Evolutionary conservation across 768 basidiomycete genomes (phyloP), one percentile per base, ranked within the genome.

Genomic region (Gloeostereum incarnatum): DNA sequence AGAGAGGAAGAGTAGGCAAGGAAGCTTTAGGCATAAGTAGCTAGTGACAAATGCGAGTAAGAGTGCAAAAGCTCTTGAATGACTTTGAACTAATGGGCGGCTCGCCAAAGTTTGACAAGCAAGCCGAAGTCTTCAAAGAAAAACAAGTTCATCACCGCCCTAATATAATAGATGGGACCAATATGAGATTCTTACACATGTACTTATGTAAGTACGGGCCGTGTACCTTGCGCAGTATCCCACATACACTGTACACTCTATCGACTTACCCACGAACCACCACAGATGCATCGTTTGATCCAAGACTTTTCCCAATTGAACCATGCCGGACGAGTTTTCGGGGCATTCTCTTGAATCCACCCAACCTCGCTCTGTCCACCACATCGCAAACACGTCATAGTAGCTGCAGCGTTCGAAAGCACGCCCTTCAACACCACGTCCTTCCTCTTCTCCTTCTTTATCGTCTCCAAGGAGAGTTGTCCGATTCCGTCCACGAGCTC

Each of bases 1-100:
- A 87, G 7, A 88, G 52, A 5, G 88, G 88, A 9, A 81, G 54
- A 0, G 68, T 49, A 9, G 73, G 59, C 1, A 68, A 41, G 4
- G 65, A 47, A 17, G 65, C 60, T 61, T 83, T 88, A 1, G 86
- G 86, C 86, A 90, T 90, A n/a, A n/a, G n/a, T n/a, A n/a, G n/a
- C n/a, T n/a, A n/a, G n/a, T n/a, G n/a, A n/a, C n/a, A n/a, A n/a
- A n/a, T n/a, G n/a, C n/a, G n/a, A n/a, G n/a, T n/a, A n/a, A n/a
- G n/a, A n/a, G n/a, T n/a, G n/a, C n/a, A n/a, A n/a, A n/a, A n/a
- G n/a, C n/a, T n/a, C n/a, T n/a, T n/a, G n/a, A n/a, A n/a, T n/a
- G n/a, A n/a, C n/a, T n/a, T n/a, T n/a, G n/a, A n/a, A n/a, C n/a
- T n/a, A n/a, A n/a, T n/a, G n/a, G n/a, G n/a, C n/a, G n/a, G n/a